These are phyloP conservation scores for Ampelomyces quisqualis DNA, from an alignment of 2,329 filamentous ascomycete species.

Conservation along the genomic window DNA sequence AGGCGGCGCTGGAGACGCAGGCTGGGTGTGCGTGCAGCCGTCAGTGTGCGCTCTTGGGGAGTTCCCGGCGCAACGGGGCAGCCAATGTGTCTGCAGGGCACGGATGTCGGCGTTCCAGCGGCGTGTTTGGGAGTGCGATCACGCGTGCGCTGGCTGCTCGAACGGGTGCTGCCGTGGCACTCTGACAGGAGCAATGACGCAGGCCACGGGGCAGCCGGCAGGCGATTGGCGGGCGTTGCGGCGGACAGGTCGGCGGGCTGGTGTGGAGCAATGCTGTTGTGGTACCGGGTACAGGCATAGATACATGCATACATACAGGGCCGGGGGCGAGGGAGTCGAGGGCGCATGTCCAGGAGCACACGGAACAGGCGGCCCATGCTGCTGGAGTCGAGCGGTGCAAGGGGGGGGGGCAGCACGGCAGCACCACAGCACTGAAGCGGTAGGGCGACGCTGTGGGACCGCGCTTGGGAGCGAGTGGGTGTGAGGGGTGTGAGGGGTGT, in stretches of 20 bases:
- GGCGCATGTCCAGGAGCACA: constrained; percentile 37
- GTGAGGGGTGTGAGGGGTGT: too few relatives aligned
- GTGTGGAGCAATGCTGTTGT: constrained; percentile 44
- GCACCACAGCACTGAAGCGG: not conserved
- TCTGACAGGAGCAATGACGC: constrained; percentile 29
- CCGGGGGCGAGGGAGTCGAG: constrained; percentile 42
- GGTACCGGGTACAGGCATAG: too few relatives aligned
- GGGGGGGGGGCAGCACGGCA: constrained; percentile 18
- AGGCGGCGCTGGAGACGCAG: constrained; percentile 40
- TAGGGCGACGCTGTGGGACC: constrained; percentile 25
- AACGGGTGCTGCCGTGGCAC: constrained; percentile 42
- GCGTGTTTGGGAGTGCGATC: constrained; percentile 45
- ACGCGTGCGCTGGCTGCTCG: constrained; percentile 44
- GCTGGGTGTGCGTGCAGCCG: constrained; percentile 45
- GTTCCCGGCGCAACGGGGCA: constrained; percentile 38
- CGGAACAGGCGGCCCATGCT: constrained; percentile 39
- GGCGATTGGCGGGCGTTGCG: constrained; percentile 35
- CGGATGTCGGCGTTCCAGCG: constrained; percentile 42
- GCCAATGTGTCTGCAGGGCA: constrained; percentile 39
- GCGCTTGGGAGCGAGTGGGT: constrained; percentile 19
- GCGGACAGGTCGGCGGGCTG: constrained; percentile 45
- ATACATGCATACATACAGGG: too few relatives aligned
- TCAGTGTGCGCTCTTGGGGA: constrained; percentile 39
- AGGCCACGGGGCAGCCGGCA: constrained; percentile 18
- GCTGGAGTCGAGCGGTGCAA: constrained; percentile 15